Base-by-base conservation (phyloP, 2,329 filamentous ascomycete species). In the Clonostachys sp. region DNA sequence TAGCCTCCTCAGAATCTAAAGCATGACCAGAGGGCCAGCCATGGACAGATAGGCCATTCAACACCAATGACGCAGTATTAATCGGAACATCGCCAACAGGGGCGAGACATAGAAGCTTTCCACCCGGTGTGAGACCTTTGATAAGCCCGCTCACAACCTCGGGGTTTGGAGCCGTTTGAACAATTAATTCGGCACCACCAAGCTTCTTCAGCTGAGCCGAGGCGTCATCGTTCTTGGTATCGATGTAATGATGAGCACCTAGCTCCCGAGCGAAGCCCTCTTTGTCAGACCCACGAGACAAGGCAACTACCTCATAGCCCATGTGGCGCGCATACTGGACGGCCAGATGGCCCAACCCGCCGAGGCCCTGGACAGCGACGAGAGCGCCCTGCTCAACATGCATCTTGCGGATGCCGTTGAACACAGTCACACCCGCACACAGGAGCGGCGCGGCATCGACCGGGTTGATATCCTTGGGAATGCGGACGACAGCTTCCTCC, bases 331-430 rank as follows among this genome's bases (percentile, higher is more conserved):
- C 86, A 61, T 85, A 91, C 61, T 91, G 87, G 33, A 91, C 82
- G 0, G 86, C 88, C 33, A 92, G 63, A 63, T 92, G 88, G 3
- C 88, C 88, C 1, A 91, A 74, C 2, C 88, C 89, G 45, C 90
- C 83, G 4, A 92, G 72, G 13, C 87, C 89, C 51, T 91, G 82
- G 18, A 83, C 59, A 18, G 78, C 80, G 1, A 83, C 74, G 1
- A 75, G 51, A n/a, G 65, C 70, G 10, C 79, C 79, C 48, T 75
- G 72, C 55, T 73, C 68, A 41, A 82, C 65, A 20, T 69, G 59
- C 52, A 77, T 68, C 61, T 79, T 78, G 51, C 79, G 74, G 45
- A 83, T 75, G 16, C 68, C 65, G 61, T 83, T 83, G 64, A 81
- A 83, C 10, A 81, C 78, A 12, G 80, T 85, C n/a, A 84, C 75